These are phyloP conservation scores for Fistulifera pelliculosa DNA, from an alignment of 108 stramenopile genomes.

Conservation along the genomic window DNA sequence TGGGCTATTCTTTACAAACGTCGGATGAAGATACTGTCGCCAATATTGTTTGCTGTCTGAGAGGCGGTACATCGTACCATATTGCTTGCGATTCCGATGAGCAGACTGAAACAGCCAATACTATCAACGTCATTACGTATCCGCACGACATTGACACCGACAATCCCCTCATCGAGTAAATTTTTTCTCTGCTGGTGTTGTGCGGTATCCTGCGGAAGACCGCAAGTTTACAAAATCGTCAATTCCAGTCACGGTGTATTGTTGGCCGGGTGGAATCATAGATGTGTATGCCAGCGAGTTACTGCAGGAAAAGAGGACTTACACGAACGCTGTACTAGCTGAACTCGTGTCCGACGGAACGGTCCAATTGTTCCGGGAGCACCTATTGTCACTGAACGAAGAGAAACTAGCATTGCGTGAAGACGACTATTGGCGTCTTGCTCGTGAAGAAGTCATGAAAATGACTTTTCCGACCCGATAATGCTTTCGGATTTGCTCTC, in stretches of 20 bases:
- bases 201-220: too few relatives aligned
- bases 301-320: neutral
- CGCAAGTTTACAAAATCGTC: neutral
- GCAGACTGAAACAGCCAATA: constrained; percentile 2
- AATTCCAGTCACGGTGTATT: constrained; percentile 18
- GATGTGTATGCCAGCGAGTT: constrained; percentile 38
- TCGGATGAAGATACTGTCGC: neutral
- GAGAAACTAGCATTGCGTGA: too few relatives aligned
- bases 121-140: neutral
- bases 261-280: constrained; percentile 38
- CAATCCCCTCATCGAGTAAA: neutral
- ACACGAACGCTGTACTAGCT: too few relatives aligned
- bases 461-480: too few relatives aligned
- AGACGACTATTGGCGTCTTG: too few relatives aligned
- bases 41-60: constrained; percentile 46
- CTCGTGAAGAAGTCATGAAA: too few relatives aligned
- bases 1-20: neutral
- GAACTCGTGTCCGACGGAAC: too few relatives aligned
- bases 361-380: too few relatives aligned
- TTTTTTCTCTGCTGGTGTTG: neutral
- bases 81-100: constrained; percentile 20
- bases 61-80: constrained; percentile 54
- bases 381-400: too few relatives aligned
- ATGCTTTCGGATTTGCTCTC: too few relatives aligned
- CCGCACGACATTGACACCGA: neutral